Percentiles rank a stretch among this genome's conserved stretches.
These are phyloP conservation scores for Pythium scleroteichum DNA, from an alignment of 352 stramenopile genomes.

Conservation along the genomic window DNA sequence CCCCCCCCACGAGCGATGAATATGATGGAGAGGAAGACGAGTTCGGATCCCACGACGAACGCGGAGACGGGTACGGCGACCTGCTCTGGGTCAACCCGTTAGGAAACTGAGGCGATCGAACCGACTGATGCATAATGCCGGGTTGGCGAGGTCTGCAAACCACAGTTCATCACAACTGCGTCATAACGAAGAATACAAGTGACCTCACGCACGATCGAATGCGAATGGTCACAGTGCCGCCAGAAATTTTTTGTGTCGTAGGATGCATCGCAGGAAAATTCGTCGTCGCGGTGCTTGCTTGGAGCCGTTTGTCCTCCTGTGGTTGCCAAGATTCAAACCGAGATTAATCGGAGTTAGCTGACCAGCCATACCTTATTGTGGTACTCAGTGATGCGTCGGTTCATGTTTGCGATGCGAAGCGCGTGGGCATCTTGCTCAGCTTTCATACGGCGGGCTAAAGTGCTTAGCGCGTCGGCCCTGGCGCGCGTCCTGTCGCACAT, in stretches of 20 bases:
- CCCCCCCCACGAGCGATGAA: conserved; percentile 10
- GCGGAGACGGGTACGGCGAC: neutral
- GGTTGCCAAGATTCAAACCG: neutral
- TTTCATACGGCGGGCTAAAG: conserved; percentile 57
- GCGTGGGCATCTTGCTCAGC: conserved; percentile 58
- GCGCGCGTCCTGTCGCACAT: conserved; percentile 33
- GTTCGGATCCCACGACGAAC: conserved; percentile 21
- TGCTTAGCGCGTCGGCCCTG: conserved; percentile 57
- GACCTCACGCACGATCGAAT: conserved; percentile 58
- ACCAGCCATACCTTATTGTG: conserved; percentile 50
- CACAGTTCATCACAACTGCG: no score
- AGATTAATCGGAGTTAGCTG: conserved; percentile 2
- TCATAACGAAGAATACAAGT: no score
- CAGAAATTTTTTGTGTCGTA: conserved; percentile 68
- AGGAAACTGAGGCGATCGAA: conserved; percentile 27
- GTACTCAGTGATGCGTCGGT: conserved; percentile 79
- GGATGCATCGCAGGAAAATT: conserved; percentile 85
- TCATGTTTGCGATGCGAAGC: conserved; percentile 75
- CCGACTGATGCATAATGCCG: conserved; percentile 49
- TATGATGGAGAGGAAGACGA: conserved; percentile 19
- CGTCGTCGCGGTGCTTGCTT: conserved; percentile 62
- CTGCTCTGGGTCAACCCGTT: conserved; percentile 15
- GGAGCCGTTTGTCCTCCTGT: conserved; percentile 63
- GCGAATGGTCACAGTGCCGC: conserved; percentile 46
- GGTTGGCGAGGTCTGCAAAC: conserved; percentile 51